These are phyloP conservation scores for Candida awuae DNA, from an alignment of 805 yeast species.

Conservation along the genomic window DNA sequence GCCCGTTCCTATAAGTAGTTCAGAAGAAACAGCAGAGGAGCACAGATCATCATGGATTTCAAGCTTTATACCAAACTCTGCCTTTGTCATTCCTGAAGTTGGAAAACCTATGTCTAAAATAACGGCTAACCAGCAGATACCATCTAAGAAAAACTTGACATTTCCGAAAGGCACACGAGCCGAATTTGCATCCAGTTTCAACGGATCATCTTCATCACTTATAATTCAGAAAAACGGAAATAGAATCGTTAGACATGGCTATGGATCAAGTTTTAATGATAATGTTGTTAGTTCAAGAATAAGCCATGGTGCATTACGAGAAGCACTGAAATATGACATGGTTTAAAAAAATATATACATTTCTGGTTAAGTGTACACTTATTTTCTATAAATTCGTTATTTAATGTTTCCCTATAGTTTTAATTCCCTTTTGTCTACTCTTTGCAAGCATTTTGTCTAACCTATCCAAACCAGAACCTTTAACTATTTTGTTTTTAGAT, in stretches of 20 bases:
- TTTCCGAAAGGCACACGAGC: conserved; percentile 1
- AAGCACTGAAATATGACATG: conserved; percentile 32
- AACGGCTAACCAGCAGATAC: background rate
- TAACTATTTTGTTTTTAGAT: background rate
- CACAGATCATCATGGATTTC: conserved; percentile 22
- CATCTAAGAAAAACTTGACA: background rate
- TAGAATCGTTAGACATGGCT: conserved; percentile 36
- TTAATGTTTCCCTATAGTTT: conserved; percentile 4
- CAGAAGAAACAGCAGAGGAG: conserved; percentile 4
- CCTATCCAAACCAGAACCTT: conserved; percentile 11
- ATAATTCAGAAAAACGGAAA: conserved; percentile 37
- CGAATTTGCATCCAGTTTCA: conserved; percentile 11
- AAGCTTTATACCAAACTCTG: conserved; percentile 25
- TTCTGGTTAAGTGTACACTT: no score
- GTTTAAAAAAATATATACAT: no score
- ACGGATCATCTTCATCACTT: conserved; percentile 36
- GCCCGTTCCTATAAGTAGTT: conserved; percentile 2
- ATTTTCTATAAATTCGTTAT: background rate
- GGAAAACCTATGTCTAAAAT: conserved; percentile 22
- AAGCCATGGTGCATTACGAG: conserved; percentile 40
- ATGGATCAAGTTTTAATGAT: conserved; percentile 29
- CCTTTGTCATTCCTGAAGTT: conserved; percentile 26
- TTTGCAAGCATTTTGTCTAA: conserved; percentile 13
- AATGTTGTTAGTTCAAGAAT: conserved; percentile 32
- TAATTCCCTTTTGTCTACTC: conserved; percentile 13